Evolutionary conservation across 139 green algal species (phyloP).

Genomic region (Penium margaritaceum): DNA sequence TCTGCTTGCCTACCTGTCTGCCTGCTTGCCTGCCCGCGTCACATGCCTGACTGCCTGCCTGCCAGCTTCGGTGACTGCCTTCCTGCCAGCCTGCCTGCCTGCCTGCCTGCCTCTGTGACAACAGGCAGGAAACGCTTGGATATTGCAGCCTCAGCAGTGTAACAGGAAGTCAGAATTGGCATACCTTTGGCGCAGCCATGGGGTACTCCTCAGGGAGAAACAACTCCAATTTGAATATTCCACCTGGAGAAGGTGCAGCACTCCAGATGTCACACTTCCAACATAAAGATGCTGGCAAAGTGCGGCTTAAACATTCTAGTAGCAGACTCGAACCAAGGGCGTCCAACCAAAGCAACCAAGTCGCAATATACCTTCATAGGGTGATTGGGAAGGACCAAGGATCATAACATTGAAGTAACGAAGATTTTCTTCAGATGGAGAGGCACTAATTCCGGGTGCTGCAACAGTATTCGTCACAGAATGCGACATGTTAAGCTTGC

Average conservation of each 20-base stretch:
- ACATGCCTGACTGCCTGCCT: no score
- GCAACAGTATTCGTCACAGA: constrained; percentile 31
- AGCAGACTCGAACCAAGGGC: neutral
- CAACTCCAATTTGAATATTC: constrained; percentile 92
- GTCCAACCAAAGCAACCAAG: neutral
- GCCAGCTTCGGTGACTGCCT: no score
- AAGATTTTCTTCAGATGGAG: constrained; percentile 89
- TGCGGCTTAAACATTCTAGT: no score
- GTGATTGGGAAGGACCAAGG: constrained; percentile 73
- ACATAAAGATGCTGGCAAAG: no score
- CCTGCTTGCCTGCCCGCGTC: no score
- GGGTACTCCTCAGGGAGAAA: constrained; percentile 98
- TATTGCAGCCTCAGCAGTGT: neutral
- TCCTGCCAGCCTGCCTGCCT: no score
- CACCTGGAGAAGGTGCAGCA: constrained; percentile 55
- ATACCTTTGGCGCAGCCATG: constrained; percentile 93
- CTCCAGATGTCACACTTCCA: constrained; percentile 9
- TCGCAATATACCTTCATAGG: constrained; percentile 76
- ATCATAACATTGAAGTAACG: constrained; percentile 99
- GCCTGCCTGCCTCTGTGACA: no score
- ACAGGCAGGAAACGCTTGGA: no score
- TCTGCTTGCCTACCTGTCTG: no score
- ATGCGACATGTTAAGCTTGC: neutral
- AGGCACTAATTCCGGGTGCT: constrained; percentile 89
- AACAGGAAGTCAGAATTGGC: neutral